Conservation (phyloP, 2,329 filamentous ascomycete genomes). For the Hypomyces perniciosus region DNA sequence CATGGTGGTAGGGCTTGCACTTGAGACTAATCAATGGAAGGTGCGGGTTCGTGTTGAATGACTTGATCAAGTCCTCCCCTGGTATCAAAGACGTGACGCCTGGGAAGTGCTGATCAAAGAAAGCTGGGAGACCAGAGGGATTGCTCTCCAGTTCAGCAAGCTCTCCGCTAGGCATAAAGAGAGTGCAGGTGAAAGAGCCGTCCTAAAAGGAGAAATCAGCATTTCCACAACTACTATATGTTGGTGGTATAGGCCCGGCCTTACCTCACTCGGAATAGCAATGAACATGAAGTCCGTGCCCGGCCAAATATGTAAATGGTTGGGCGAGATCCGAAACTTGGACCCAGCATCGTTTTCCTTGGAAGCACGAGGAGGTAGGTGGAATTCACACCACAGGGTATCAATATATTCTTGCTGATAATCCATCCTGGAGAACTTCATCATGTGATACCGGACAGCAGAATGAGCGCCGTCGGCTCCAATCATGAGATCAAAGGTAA, state of each 20-base stretch:
- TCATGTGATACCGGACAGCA: conserved; percentile 82
- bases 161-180: conserved; percentile 72
- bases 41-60: conserved; percentile 79
- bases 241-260: conserved; percentile 21
- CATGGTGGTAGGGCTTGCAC: conserved; percentile 81
- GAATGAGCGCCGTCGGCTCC: conserved; percentile 95
- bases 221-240: neutral
- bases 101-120: conserved; percentile 81
- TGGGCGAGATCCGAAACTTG: conserved; percentile 74
- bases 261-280: conserved; percentile 70
- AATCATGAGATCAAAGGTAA: conserved; percentile 87
- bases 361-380: conserved; percentile 53
- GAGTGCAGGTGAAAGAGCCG: conserved; percentile 88
- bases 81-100: conserved; percentile 72
- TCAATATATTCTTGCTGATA: conserved; percentile 95
- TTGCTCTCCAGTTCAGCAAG: conserved; percentile 63
- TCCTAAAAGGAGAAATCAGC: conserved; percentile 45
- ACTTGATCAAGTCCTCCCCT: conserved; percentile 59
- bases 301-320: conserved; percentile 97
- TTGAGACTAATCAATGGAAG: conserved; percentile 91
- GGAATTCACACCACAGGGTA: conserved; percentile 95
- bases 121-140: conserved; percentile 55
- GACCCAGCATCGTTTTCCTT: conserved; percentile 27
- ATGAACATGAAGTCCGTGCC: conserved; percentile 97
- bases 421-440: conserved; percentile 89